Conservation (phyloP, 2,329 filamentous ascomycete genomes). For the Aspergillus flavus region DNA sequence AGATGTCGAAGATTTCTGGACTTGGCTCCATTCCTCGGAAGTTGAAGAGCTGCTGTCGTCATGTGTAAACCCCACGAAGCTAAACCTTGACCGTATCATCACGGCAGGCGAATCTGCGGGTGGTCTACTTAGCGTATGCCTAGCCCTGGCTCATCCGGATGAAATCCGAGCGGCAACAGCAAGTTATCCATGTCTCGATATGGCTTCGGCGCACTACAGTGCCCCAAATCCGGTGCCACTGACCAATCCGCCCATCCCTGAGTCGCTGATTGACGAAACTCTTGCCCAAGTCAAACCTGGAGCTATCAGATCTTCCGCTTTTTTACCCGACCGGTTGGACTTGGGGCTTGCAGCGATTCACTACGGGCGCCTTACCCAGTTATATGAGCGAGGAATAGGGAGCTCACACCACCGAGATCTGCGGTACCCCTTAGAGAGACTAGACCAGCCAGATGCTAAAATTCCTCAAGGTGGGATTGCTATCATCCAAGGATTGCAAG, state of each 20-base stretch:
- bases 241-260: slow-evolving; percentile 3
- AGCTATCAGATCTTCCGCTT: slow-evolving; percentile 12
- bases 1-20: slow-evolving; percentile 53
- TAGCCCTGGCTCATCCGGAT: slow-evolving; percentile 29
- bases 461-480: slow-evolving; percentile 34
- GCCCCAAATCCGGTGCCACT: neutral
- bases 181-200: slow-evolving; percentile 37
- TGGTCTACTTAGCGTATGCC: slow-evolving; percentile 31
- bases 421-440: slow-evolving; percentile 31
- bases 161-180: slow-evolving; percentile 33
- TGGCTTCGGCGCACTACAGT: slow-evolving; percentile 22
- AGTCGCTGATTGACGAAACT: slow-evolving; percentile 16
- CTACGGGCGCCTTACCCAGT: slow-evolving; percentile 16
- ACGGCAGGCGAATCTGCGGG: slow-evolving; percentile 35
- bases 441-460: slow-evolving; percentile 26
- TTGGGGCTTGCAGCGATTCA: slow-evolving; percentile 23
- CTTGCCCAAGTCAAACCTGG: slow-evolving; percentile 2
- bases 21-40: slow-evolving; percentile 40
- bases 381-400: slow-evolving; percentile 25
- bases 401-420: slow-evolving; percentile 9
- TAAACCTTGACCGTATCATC: slow-evolving; percentile 30
- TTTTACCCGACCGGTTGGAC: slow-evolving; percentile 11
- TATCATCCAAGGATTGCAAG: slow-evolving; percentile 38
- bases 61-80: slow-evolving; percentile 14
- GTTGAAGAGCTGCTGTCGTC: slow-evolving; percentile 15